phyloP scores from a whole-genome alignment of 106 monocot genomes.

The Dioscorea dumetorum region DNA sequence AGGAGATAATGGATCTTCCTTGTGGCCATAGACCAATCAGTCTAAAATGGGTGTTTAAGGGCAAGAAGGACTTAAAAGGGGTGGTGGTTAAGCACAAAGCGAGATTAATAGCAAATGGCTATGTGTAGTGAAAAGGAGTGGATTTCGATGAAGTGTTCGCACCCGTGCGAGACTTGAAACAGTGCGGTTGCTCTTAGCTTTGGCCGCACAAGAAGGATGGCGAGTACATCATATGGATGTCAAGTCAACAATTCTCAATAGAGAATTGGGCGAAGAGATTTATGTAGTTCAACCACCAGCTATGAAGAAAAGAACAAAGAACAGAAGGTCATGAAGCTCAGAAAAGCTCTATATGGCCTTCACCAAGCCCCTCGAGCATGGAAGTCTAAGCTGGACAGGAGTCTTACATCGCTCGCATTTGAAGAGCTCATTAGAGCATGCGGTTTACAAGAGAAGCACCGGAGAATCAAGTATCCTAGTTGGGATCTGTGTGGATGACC shows the following conservation, averaged over 20 bases:
- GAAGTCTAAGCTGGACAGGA: too few relatives aligned
- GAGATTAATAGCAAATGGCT: background rate
- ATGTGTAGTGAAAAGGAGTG: background rate
- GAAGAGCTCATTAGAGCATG: too few relatives aligned
- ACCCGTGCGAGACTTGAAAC: slow-evolving; percentile 1
- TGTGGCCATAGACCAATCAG: too few relatives aligned
- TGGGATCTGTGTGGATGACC: too few relatives aligned
- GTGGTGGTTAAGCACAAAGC: background rate
- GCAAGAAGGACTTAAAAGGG: background rate
- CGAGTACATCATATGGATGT: slow-evolving; percentile 13
- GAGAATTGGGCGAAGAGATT: background rate
- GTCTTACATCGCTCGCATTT: too few relatives aligned
- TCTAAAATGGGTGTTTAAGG: background rate
- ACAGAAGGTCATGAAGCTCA: too few relatives aligned
- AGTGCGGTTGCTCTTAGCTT: background rate
- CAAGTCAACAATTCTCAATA: slow-evolving; percentile 1
- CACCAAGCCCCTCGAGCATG: too few relatives aligned
- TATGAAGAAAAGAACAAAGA: too few relatives aligned
- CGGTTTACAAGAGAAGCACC: too few relatives aligned
- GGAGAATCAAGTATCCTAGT: too few relatives aligned
- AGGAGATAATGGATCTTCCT: too few relatives aligned
- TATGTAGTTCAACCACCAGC: background rate
- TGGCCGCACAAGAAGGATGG: slow-evolving; percentile 1
- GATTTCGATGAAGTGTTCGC: background rate
- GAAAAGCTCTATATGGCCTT: too few relatives aligned